These are phyloP conservation scores for Pelargonium nanum DNA, from an alignment of 345 rosid species.

Conservation along the genomic window DNA sequence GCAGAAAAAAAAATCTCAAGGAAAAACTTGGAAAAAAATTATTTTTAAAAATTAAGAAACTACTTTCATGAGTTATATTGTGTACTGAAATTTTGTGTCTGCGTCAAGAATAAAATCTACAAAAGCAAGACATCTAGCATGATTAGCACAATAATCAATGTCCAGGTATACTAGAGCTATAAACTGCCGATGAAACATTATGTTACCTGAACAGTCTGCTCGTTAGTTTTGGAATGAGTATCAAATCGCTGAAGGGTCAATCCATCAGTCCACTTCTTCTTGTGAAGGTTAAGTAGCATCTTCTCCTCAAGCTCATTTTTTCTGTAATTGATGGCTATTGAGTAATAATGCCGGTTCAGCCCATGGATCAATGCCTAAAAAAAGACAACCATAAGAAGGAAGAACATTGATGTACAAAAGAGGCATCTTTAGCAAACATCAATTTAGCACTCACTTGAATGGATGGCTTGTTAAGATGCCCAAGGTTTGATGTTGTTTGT, in stretches of 20 bases:
- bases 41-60: no score
- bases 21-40: no score
- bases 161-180: background rate
- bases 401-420: background rate
- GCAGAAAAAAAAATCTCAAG: no score
- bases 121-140: background rate
- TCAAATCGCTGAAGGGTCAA: conserved; percentile 80
- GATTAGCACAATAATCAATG: background rate
- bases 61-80: background rate
- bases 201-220: conserved; percentile 85
- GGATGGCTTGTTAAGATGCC: conserved; percentile 95
- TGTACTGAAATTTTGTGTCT: background rate
- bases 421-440: background rate
- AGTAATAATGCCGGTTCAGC: conserved; percentile 92
- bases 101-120: background rate
- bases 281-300: conserved; percentile 94
- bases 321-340: conserved; percentile 95
- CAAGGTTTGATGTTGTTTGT: conserved; percentile 96
- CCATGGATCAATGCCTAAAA: conserved; percentile 95
- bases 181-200: background rate
- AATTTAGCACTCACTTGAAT: conserved; percentile 55
- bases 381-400: background rate
- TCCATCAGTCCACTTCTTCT: conserved; percentile 99
- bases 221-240: conserved; percentile 83
- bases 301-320: conserved; percentile 97